Evolutionary conservation across 1,284 basidiomycete genomes (phyloP).

Genomic region (Exobasidium rhododendri): DNA sequence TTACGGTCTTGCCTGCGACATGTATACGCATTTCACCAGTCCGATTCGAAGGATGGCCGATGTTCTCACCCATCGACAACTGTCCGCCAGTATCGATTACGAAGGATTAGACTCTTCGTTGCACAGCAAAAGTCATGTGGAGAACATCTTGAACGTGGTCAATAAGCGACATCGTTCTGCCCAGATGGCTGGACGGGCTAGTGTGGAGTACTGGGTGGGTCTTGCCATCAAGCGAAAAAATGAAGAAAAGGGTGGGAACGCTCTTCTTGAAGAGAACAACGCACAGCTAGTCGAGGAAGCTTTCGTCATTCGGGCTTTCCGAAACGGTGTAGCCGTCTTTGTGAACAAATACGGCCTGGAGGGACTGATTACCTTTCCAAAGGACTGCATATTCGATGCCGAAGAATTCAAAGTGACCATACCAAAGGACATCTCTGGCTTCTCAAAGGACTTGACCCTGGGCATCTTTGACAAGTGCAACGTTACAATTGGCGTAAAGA

Average conservation of each 20-base stretch:
- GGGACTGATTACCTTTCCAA: slow-evolving; percentile 87
- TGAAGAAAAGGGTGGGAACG: slow-evolving; percentile 62
- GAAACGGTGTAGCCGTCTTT: slow-evolving; percentile 92
- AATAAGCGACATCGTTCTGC: slow-evolving; percentile 92
- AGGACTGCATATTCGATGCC: slow-evolving; percentile 81
- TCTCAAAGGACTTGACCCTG: slow-evolving; percentile 33
- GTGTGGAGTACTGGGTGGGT: slow-evolving; percentile 95
- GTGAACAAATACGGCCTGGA: slow-evolving; percentile 89
- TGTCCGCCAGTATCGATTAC: slow-evolving; percentile 82
- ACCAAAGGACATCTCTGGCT: slow-evolving; percentile 56
- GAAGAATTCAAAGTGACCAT: slow-evolving; percentile 83
- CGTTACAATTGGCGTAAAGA: slow-evolving; percentile 86
- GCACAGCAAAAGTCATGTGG: slow-evolving; percentile 84
- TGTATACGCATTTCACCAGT: slow-evolving; percentile 94
- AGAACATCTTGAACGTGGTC: slow-evolving; percentile 78
- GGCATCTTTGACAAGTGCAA: slow-evolving; percentile 83
- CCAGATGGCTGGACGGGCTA: slow-evolving; percentile 92
- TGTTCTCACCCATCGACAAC: slow-evolving; percentile 89
- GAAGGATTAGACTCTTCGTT: slow-evolving; percentile 77
- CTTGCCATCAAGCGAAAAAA: slow-evolving; percentile 67
- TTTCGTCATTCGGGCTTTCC: slow-evolving; percentile 89
- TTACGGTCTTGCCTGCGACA: slow-evolving; percentile 91
- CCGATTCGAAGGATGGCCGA: slow-evolving; percentile 60
- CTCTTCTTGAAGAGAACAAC: slow-evolving; percentile 45
- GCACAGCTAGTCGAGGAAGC: slow-evolving; percentile 58